A percentile compares a stretch with the other conserved stretches of the same genome.
Conservation (phyloP, 768 basidiomycete species). For the Boletus edulis region DNA sequence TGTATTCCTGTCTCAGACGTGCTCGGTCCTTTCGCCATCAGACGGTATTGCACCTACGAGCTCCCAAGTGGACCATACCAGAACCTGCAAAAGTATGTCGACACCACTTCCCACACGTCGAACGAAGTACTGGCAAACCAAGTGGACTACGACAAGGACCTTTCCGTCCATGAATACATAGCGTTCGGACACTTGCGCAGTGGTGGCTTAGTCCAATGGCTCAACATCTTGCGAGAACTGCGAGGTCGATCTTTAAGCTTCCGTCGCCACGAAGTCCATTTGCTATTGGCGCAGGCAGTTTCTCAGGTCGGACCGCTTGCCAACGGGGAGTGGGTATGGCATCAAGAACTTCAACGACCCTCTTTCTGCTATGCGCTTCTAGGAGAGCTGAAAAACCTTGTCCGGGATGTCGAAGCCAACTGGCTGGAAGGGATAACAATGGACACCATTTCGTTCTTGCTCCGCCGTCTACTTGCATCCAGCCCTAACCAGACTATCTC, state of each 20-base stretch:
- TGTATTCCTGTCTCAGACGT: constrained; percentile 13
- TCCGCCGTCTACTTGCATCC: constrained; percentile 37
- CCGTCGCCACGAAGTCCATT: constrained; percentile 37
- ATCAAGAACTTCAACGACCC: constrained; percentile 32
- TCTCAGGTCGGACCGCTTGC: constrained; percentile 41
- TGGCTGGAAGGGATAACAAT: constrained; percentile 39
- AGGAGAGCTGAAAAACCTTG: constrained; percentile 32
- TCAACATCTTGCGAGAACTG: constrained; percentile 48
- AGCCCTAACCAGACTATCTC: constrained; percentile 9
- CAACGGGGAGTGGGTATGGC: constrained; percentile 33
- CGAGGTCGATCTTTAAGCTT: constrained; percentile 39
- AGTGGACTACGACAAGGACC: constrained; percentile 35
- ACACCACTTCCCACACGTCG: constrained; percentile 35
- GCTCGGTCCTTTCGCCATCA: constrained; percentile 15
- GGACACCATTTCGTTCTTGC: constrained; percentile 34
- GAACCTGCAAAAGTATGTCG: constrained; percentile 37
- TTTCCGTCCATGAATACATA: constrained; percentile 45
- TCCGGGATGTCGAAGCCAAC: constrained; percentile 37
- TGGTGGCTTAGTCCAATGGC: constrained; percentile 46
- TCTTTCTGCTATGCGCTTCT: constrained; percentile 39
- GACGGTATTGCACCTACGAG: constrained; percentile 29
- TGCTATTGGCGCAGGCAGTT: constrained; percentile 42
- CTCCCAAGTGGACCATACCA: constrained; percentile 35
- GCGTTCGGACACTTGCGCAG: constrained; percentile 46
- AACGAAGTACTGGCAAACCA: constrained; percentile 47